These are phyloP conservation scores for Silene conica DNA, from an alignment of 148 eudicot species.

Conservation along the genomic window DNA sequence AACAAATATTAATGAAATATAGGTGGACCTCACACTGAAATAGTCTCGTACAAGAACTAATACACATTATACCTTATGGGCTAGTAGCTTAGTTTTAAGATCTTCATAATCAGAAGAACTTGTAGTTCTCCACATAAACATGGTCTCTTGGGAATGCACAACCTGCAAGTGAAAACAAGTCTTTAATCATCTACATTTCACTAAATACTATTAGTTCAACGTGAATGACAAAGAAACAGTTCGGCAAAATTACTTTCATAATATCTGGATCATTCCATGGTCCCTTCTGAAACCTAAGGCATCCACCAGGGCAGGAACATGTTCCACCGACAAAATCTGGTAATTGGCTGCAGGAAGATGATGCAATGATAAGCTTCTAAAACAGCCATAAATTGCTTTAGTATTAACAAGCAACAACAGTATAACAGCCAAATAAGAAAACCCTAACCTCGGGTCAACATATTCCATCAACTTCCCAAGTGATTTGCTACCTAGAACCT, in stretches of 20 bases:
- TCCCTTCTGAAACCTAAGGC: constrained; percentile 83
- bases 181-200: background rate
- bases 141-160: constrained; percentile 56
- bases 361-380: constrained; percentile 19
- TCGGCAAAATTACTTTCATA: constrained; percentile 58
- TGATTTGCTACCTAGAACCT: constrained; percentile 87
- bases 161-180: constrained; percentile 41
- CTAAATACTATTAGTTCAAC: background rate
- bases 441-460: constrained; percentile 61
- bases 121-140: constrained; percentile 41
- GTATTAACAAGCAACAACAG: constrained; percentile 13
- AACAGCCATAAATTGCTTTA: constrained; percentile 1
- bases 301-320: constrained; percentile 85
- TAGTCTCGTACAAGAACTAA: background rate
- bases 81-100: constrained; percentile 49
- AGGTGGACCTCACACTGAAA: background rate
- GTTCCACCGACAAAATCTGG: constrained; percentile 91
- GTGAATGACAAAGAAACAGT: background rate
- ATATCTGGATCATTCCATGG: constrained; percentile 92
- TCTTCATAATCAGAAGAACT: constrained; percentile 69
- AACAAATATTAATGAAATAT: background rate
- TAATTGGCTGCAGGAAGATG: constrained; percentile 61
- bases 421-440: constrained; percentile 9
- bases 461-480: constrained; percentile 62
- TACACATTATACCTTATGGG: constrained; percentile 43